Base-by-base conservation (phyloP, 2,329 filamentous ascomycete genomes). In the Aschersonia sp. region DNA sequence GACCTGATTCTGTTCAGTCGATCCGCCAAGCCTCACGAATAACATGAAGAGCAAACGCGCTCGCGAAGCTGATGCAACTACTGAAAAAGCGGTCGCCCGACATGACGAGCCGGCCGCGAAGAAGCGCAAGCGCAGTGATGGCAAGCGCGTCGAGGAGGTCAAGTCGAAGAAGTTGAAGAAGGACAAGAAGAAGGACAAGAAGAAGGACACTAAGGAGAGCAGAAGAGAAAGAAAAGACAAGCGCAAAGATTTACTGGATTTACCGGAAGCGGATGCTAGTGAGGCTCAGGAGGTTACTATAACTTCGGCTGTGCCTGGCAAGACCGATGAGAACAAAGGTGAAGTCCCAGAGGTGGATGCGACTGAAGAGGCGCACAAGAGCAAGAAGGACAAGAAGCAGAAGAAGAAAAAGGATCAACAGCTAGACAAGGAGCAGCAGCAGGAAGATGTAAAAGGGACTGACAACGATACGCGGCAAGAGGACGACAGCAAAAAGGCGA, bases 141-240 rank as follows among this genome's bases (percentile, higher is more conserved):
- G 60, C 30, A 62, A 62, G 22, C 12, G 42, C 30, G 8, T 41
- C 37, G 48, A 52, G 6, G 50, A 46, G n/a, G 29, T 50, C 43
- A 50, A 58, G 42, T 54, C 55, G 53, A 63, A 64, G 52, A 61
- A 59, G 53, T 44, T 39, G 42, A 62, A 63, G 51, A 60, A 59
- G 54, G 55, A 52, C 31, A 61, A 63, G 42, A 62, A 63, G 51
- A 60, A 59, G 54, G 55, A 52, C 31, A 61, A 63, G 47, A 58
- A 60, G 49, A 60, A 65, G 53, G 61, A 58, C 48, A 61, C 64
- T 41, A 63, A 65, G 49, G 64, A 67, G 46, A 66, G 64, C 55
- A 67, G 68, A 54, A 63, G 65, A 48, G 64, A 67, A 45, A 66
- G 64, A 55, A 67, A 68, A 54, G 61, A 67, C 31, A 67, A 66